Evolutionary conservation across 169 alveolate genomes (phyloP), one percentile per base, ranked within the genome.

Genomic region (Babesia ovis): DNA sequence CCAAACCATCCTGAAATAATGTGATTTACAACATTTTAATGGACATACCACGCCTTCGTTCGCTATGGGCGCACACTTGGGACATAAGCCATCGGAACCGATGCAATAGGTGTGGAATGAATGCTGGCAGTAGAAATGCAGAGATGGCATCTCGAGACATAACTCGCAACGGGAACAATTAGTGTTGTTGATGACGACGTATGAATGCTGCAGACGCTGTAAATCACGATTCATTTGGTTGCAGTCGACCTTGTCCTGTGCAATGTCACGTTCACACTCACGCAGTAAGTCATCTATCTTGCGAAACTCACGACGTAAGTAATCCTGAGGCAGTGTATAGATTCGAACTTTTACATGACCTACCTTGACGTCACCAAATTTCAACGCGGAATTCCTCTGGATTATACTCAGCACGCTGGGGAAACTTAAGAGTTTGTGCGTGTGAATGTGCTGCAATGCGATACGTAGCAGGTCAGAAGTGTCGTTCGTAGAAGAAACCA

Each of bases 91-190:
- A 35, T 81, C 85, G 27, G 59, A 37, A 48, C 74, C 66, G 22
- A 81, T 62, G 85, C 89, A 81, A 68, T 81, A 81, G 23, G 59
- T 57, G 55, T 81, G 89, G 50, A 53, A 81, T 31, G 85, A 70
- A 70, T 81, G 89, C 64, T 73, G 80, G 68, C 89, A 81, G 66
- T 73, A 81, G 45, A 81, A 81, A 67, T 81, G 89, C 35, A 81
- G 54, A 3, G 85, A 81, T 2, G 89, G 89, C 50, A 60, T 32
- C 71, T 81, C 89, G 55, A 81, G 68, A 72, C 59, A 54, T 35
- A 81, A 39, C 43, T 83, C 89, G 59, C 89, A 81, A 37, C 67
- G 62, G 0, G 85, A 81, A 34, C 89, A 81, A 58, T 81, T 81
- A 4, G 62, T 77, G 53, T 77, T 77, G 73, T 77, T 77, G 45